Conservation (phyloP, 2,329 filamentous ascomycete genomes). For the Aspergillus pseudoterreus region DNA sequence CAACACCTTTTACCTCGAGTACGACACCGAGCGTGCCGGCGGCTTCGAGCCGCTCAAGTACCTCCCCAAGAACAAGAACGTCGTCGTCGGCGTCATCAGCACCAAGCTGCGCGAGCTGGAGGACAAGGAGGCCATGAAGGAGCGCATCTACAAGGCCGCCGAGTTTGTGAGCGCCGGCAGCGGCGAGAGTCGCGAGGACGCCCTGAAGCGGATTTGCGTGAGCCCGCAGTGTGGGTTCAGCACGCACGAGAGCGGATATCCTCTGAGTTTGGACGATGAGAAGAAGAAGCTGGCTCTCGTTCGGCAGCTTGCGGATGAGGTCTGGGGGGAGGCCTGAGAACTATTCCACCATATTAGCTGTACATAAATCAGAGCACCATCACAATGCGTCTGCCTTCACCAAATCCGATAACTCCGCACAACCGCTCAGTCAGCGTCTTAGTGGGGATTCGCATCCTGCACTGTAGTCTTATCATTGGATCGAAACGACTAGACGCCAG, state of each 20-base stretch:
- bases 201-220: slow-evolving; percentile 64
- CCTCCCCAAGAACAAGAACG: slow-evolving; percentile 59
- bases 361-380: too few relatives aligned
- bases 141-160: slow-evolving; percentile 57
- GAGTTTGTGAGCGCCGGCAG: slow-evolving; percentile 67
- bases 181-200: slow-evolving; percentile 61
- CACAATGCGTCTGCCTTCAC: too few relatives aligned
- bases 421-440: too few relatives aligned
- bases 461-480: too few relatives aligned
- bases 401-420: too few relatives aligned
- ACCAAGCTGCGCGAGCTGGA: slow-evolving; percentile 61
- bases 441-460: too few relatives aligned
- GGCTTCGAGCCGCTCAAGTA: slow-evolving; percentile 63
- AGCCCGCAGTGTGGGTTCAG: slow-evolving; percentile 73
- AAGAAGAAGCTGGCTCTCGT: too few relatives aligned
- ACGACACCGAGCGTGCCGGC: slow-evolving; percentile 62
- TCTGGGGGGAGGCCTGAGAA: too few relatives aligned
- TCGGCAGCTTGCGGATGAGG: too few relatives aligned
- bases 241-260: slow-evolving; percentile 48
- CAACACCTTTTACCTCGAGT: slow-evolving; percentile 67
- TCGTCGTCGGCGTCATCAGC: slow-evolving; percentile 62
- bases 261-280: too few relatives aligned
- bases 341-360: too few relatives aligned
- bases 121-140: slow-evolving; percentile 61
- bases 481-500: too few relatives aligned